Base-by-base conservation (phyloP, 306 rosid genomes). In the Oemleria cerasiformis region DNA sequence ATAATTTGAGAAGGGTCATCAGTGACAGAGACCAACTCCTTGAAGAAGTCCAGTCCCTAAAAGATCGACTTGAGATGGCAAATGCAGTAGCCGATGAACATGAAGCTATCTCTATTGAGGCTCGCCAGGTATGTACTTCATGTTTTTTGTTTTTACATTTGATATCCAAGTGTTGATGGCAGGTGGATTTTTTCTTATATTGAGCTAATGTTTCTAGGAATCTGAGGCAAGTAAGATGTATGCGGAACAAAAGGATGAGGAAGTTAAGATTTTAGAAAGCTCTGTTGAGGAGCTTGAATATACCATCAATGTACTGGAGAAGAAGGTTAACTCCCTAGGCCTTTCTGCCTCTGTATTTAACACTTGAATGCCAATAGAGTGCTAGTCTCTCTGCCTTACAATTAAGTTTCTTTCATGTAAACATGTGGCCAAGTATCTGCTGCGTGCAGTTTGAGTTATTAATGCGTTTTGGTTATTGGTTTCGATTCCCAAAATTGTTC, bases 211-310 rank as follows among this genome's bases (percentile, higher is more conserved):
- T 78, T 56, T 79, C 39, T 71, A 94, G 98, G 97, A 84, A 75
- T 86, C 97, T 12, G 92, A 86, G 83, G 88, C 92, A 58, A 81
- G 94, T 76, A 94, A 94, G 83, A 68, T 84, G 72, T 86, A 83
- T 68, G 95, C 98, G 17, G 92, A 91, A 77, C 87, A 94, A 72
- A 94, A 91, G 88, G 96, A 91, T 80, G 97, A 91, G 86, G 98
- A 94, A 74, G 97, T 91, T 65, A 89, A 83, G 82, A 91, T 94
- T 78, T 84, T 94, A 80, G 98, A 94, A 78, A 83, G 57, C 77
- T 94, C 98, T 70, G 85, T 94, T 77, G 98, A 91, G 81, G 98
- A 94, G 84, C 97, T 94, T 56, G 98, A 94, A 75, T 76, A 86
- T 73, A 94, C 98, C 76, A 85, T 94, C 77, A 86, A 94, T 86